A percentile compares a stretch with the other conserved stretches of the same genome.
Evolutionary conservation across 1,284 basidiomycete species (phyloP).

Genomic region (Phaffia rhodozyma): DNA sequence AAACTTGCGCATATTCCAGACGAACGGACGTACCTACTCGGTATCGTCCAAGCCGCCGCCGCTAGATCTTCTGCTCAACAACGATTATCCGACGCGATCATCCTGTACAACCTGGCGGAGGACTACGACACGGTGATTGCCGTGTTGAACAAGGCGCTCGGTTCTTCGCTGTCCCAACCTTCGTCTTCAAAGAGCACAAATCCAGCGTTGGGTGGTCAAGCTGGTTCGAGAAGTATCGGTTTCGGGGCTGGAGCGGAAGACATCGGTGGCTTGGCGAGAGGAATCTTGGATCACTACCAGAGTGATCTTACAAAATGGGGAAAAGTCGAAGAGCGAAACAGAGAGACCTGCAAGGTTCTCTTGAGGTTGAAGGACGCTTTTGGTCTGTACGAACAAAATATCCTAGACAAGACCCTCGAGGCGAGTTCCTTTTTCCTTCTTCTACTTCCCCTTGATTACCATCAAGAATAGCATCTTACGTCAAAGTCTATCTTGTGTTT

Average conservation of each 20-base stretch:
- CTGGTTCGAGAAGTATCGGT: conserved; percentile 34
- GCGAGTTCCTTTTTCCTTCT: conserved; percentile 39
- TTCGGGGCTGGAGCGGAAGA: conserved; percentile 56
- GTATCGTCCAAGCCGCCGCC: conserved; percentile 73
- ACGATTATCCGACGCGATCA: conserved; percentile 79
- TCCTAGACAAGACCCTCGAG: conserved; percentile 66
- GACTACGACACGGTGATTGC: conserved; percentile 80
- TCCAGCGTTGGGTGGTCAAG: conserved; percentile 5
- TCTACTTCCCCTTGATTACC: not conserved
- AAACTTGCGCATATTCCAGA: conserved; percentile 62
- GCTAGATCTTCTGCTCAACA: conserved; percentile 53
- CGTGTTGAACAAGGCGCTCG: conserved; percentile 77
- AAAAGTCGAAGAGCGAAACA: conserved; percentile 62
- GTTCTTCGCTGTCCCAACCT: conserved; percentile 64
- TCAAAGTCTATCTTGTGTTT: not conserved
- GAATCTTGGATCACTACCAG: conserved; percentile 80
- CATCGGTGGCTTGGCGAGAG: conserved; percentile 64
- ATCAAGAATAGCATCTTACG: not conserved
- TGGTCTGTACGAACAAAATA: conserved; percentile 57
- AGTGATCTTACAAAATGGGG: conserved; percentile 60
- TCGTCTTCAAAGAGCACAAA: conserved; percentile 16
- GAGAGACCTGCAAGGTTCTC: conserved; percentile 49
- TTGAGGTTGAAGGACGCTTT: conserved; percentile 73
- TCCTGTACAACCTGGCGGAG: conserved; percentile 88
- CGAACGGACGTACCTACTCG: conserved; percentile 59